A percentile compares a stretch with the other conserved stretches of the same genome.
phyloP scores from a whole-genome alignment of 1,284 basidiomycete species.

The Moesziomyces antarcticus region DNA sequence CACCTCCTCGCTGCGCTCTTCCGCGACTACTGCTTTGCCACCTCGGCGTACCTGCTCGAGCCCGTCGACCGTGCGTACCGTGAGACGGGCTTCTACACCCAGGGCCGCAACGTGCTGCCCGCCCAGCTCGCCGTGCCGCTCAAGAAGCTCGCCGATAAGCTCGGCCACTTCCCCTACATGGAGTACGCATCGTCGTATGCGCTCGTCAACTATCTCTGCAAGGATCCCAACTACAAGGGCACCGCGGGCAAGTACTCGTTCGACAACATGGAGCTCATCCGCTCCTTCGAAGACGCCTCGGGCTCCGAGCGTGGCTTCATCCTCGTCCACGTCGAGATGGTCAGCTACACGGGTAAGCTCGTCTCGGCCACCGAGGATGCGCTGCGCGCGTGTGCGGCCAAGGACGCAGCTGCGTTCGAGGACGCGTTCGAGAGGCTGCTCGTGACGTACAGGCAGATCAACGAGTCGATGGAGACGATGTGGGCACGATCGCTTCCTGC shows the following conservation, averaged over 20 bases:
- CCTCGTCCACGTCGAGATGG: constrained; percentile 62
- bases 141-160: constrained; percentile 55
- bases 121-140: constrained; percentile 56
- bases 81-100: constrained; percentile 55
- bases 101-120: constrained; percentile 52
- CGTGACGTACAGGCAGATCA: constrained; percentile 56
- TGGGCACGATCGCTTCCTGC: constrained; percentile 50
- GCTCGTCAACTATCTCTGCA: constrained; percentile 56
- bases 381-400: constrained; percentile 42
- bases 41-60: constrained; percentile 63
- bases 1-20: constrained; percentile 64
- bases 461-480: constrained; percentile 64
- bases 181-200: constrained; percentile 62
- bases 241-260: constrained; percentile 50
- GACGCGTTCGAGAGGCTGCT: constrained; percentile 45
- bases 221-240: constrained; percentile 34
- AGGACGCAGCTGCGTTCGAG: constrained; percentile 50
- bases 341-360: constrained; percentile 55
- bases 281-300: constrained; percentile 58
- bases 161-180: constrained; percentile 63
- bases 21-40: constrained; percentile 63
- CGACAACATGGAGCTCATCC: constrained; percentile 64
- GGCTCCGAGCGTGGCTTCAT: constrained; percentile 62
- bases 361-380: constrained; percentile 57
- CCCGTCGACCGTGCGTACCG: constrained; percentile 56